Percentiles rank a stretch among this genome's conserved stretches.
These are phyloP conservation scores for Aegilops bicornis DNA, from an alignment of 176 grass and related monocot genomes.

Conservation along the genomic window DNA sequence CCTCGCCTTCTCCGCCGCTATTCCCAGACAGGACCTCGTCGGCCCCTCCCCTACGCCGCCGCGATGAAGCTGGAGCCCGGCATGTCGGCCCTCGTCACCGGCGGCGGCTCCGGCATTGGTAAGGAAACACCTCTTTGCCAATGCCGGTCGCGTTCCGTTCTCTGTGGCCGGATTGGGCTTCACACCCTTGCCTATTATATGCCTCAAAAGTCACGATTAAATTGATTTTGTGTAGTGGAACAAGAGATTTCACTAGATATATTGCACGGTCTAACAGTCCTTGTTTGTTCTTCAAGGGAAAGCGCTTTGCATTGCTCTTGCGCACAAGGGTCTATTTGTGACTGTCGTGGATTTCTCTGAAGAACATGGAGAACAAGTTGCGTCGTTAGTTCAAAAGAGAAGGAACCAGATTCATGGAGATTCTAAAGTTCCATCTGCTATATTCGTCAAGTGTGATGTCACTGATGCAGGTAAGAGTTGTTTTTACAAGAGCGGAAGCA, in stretches of 20 bases:
- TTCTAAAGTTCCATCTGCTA: slow-evolving; percentile 52
- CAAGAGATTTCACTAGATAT: not conserved
- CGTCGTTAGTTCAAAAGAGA: slow-evolving; percentile 56
- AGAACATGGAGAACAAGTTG: slow-evolving; percentile 70
- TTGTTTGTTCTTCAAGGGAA: slow-evolving; percentile 51
- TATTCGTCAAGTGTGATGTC: slow-evolving; percentile 84
- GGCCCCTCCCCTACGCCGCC: not conserved
- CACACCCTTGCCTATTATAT: not conserved
- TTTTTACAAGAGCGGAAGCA: not conserved
- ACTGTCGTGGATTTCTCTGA: slow-evolving; percentile 76
- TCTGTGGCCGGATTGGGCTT: not conserved
- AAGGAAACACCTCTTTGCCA: not conserved
- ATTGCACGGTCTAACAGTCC: not conserved
- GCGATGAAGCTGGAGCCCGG: slow-evolving; percentile 86
- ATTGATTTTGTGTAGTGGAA: not conserved
- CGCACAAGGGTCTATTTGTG: slow-evolving; percentile 72
- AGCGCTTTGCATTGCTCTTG: slow-evolving; percentile 76
- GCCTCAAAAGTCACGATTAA: not conserved
- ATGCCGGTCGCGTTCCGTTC: not conserved
- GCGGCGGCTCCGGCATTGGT: slow-evolving; percentile 87
- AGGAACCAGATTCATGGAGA: slow-evolving; percentile 47
- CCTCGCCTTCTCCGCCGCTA: not conserved
- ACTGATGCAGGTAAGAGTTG: slow-evolving; percentile 55
- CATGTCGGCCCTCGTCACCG: slow-evolving; percentile 91
- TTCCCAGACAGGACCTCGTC: not conserved